Conservation (phyloP, 1,284 basidiomycete species). For the Macrocystidia cucumis region DNA sequence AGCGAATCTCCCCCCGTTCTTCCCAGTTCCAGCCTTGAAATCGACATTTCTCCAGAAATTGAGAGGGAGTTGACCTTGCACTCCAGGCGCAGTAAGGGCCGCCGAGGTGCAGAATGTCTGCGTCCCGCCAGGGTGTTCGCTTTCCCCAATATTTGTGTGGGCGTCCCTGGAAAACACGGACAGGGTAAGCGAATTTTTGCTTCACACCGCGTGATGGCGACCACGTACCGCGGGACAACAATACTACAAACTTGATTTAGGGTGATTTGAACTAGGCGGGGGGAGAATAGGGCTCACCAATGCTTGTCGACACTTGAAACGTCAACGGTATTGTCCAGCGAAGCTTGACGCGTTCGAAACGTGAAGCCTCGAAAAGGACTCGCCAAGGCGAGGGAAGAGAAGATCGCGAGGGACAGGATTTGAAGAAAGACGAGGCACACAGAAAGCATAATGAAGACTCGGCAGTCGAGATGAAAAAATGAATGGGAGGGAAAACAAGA, state of each 20-base stretch:
- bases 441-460: no score
- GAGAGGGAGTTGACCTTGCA: constrained; percentile 34
- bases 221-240: constrained; percentile 17
- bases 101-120: constrained; percentile 37
- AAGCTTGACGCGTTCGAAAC: no score
- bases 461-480: no score
- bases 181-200: no score
- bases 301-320: constrained; percentile 12
- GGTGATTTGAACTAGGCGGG: neutral
- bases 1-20: constrained; percentile 26
- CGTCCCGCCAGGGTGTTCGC: constrained; percentile 41
- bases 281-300: constrained; percentile 12
- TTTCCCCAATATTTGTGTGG: constrained; percentile 35
- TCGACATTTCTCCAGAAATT: constrained; percentile 39
- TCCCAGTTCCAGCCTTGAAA: constrained; percentile 30
- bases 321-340: constrained; percentile 15
- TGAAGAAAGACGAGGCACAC: no score
- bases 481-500: no score
- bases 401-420: no score
- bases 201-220: no score
- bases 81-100: constrained; percentile 21
- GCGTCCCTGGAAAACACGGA: neutral
- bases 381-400: no score
- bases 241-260: constrained; percentile 10
- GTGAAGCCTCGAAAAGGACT: no score